Conservation (phyloP, 2,329 filamentous ascomycete species). For the Colletotrichum incanum region DNA sequence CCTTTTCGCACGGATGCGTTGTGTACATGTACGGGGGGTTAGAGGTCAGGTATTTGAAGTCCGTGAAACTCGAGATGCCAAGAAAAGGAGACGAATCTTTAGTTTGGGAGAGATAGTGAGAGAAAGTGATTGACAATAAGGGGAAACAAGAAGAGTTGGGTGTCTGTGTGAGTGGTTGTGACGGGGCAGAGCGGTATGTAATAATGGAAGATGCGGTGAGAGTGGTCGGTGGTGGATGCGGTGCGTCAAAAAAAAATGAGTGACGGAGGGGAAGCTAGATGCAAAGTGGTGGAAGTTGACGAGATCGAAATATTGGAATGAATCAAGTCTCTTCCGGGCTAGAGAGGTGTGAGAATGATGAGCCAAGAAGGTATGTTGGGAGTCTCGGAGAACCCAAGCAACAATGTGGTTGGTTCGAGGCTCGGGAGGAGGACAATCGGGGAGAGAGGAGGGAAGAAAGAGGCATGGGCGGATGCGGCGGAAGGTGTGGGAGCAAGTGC, state of each 20-base stretch:
- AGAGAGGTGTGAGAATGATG: slow-evolving; percentile 2
- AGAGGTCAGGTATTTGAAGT: slow-evolving; percentile 11
- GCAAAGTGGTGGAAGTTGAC: slow-evolving; percentile 6
- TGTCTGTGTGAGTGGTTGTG: not conserved
- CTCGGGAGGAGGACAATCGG: not conserved
- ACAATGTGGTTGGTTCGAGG: not conserved
- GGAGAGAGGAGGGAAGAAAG: not conserved
- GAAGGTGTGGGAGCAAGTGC: slow-evolving; percentile 2
- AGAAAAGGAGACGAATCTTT: slow-evolving; percentile 35
- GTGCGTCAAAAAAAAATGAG: slow-evolving; percentile 11
- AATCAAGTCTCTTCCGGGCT: not conserved
- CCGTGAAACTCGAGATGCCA: slow-evolving; percentile 34
- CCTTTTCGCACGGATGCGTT: slow-evolving; percentile 23
- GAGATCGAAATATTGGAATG: slow-evolving; percentile 4
- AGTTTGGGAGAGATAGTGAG: slow-evolving; percentile 14
- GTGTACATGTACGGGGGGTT: slow-evolving; percentile 3
- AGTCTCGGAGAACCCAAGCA: not conserved
- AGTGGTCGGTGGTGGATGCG: slow-evolving; percentile 9
- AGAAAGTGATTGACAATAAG: slow-evolving; percentile 6
- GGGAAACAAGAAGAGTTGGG: slow-evolving; percentile 1
- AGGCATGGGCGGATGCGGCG: not conserved
- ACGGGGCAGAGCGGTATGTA: slow-evolving; percentile 5
- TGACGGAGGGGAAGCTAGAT: slow-evolving; percentile 9
- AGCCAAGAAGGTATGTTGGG: not conserved
- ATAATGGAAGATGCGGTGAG: slow-evolving; percentile 16